Conservation (phyloP, 495 filamentous ascomycete species). For the Polyplosphaeria fusca region DNA sequence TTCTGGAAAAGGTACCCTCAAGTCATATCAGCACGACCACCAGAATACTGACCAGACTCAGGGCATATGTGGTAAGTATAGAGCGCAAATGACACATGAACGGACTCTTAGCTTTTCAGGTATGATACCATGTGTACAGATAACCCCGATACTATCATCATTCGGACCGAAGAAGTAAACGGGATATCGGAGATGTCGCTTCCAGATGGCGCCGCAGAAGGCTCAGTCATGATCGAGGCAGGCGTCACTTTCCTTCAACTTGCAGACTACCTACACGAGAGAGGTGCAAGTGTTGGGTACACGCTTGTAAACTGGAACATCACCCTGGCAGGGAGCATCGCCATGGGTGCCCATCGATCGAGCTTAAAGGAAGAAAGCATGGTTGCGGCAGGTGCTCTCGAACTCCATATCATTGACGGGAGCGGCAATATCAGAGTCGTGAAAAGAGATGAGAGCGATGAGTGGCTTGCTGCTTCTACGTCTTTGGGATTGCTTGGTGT, state of each 20-base stretch:
- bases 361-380: slow-evolving; percentile 49
- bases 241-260: slow-evolving; percentile 53
- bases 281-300: slow-evolving; percentile 48
- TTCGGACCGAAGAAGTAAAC: slow-evolving; percentile 48
- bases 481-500: slow-evolving; percentile 48
- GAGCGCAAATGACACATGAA: no score
- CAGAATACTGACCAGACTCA: no score
- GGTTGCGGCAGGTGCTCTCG: slow-evolving; percentile 51
- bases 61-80: no score
- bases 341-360: slow-evolving; percentile 51
- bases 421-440: slow-evolving; percentile 43
- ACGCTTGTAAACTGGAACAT: slow-evolving; percentile 54
- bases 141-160: slow-evolving; percentile 45
- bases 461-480: slow-evolving; percentile 52
- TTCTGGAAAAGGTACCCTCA: slow-evolving; percentile 48
- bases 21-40: no score
- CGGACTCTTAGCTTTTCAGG: slow-evolving; percentile 52
- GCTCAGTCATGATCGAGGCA: slow-evolving; percentile 48
- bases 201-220: slow-evolving; percentile 25
- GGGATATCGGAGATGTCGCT: slow-evolving; percentile 44
- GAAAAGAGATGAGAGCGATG: slow-evolving; percentile 42
- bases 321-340: slow-evolving; percentile 49
- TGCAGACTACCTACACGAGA: slow-evolving; percentile 47
- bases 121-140: slow-evolving; percentile 51
- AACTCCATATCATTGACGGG: slow-evolving; percentile 50